Base-by-base conservation (phyloP, 2,329 filamentous ascomycete species). In the Teratosphaeria destructans region DNA sequence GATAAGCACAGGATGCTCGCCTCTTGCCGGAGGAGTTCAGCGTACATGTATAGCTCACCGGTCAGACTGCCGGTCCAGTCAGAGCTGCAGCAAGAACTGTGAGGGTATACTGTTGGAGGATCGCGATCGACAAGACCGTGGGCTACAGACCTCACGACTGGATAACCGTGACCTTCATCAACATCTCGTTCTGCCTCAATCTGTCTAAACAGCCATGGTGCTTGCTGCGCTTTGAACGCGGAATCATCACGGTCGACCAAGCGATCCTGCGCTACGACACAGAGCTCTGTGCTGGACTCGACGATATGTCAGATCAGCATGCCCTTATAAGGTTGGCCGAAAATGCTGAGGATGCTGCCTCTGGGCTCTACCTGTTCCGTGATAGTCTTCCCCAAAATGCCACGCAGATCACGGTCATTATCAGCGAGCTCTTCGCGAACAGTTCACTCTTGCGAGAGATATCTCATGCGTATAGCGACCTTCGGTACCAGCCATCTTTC, bases 351-450 rank as follows among this genome's bases (percentile, higher is more conserved):
- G 79, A 82, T 55, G 76, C 80, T 63, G 80, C 80, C 56, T 74
- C 76, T 57, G 78, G 76, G 59, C 76, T 85, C 61, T 73, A 74
- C 61, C 67, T 72, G 52, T 82, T 84, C 68, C 72, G 79, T 56
- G 73, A 74, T 59, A 75, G 77, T 63, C 76, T 84, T 55, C 77
- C 79, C 7, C 75, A 81, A 57, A 72, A 78, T 65, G 74, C 77
- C 37, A 76, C 78, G 35, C 78, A 81, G 52, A 80, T 85, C 64
- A 81, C 80, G 27, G 74, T 74, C 35, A 70, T 81, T 32, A 80
- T 85, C 57, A 76, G 79, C 58, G 76, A 82, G 61, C 75, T 85
- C 27, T 83, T 81, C 66, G 75, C 76, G 57, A 79, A 85, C 67
- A 80, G 80, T 59, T 74, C 77, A 55, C 74, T 73, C 8, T 72